Conservation (phyloP, 768 basidiomycete species). For the Mycena venus region DNA sequence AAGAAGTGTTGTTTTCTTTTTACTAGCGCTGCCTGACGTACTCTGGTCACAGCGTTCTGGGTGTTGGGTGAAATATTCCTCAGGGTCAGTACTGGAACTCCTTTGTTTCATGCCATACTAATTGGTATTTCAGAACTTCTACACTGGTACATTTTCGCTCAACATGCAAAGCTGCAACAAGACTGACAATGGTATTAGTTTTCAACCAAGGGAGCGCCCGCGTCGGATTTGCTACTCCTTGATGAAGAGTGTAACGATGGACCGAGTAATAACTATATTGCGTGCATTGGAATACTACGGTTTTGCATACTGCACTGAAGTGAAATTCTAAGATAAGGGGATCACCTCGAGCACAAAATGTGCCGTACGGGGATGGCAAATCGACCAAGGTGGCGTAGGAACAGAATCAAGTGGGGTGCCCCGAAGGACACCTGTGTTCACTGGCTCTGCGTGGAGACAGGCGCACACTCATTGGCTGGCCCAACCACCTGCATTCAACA, state of each 20-base stretch:
- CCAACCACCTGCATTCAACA: too few species aligned
- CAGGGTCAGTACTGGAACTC: not conserved
- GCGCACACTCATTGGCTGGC: too few species aligned
- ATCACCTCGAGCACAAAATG: too few species aligned
- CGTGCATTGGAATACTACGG: not conserved
- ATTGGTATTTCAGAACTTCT: slow-evolving; percentile 23
- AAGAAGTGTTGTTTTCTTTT: not conserved
- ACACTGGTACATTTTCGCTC: slow-evolving; percentile 12
- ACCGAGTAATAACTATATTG: not conserved
- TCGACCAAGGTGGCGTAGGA: too few species aligned
- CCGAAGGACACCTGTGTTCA: too few species aligned
- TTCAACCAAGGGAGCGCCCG: slow-evolving; percentile 30
- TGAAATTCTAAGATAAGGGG: too few species aligned
- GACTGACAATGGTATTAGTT: slow-evolving; percentile 8
- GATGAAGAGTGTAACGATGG: not conserved
- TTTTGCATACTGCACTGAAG: too few species aligned
- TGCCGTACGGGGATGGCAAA: too few species aligned
- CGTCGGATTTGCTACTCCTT: slow-evolving; percentile 26
- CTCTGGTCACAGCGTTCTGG: slow-evolving; percentile 24
- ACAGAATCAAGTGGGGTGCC: too few species aligned
- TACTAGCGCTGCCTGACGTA: not conserved
- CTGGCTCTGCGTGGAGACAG: too few species aligned
- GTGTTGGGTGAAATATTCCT: slow-evolving; percentile 30
- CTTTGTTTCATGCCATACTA: not conserved
- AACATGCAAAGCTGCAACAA: not conserved